A percentile compares a stretch with the other conserved stretches of the same genome.
These are phyloP conservation scores for Aschersonia sp. DNA, from an alignment of 2,329 filamentous ascomycete species.

Conservation along the genomic window DNA sequence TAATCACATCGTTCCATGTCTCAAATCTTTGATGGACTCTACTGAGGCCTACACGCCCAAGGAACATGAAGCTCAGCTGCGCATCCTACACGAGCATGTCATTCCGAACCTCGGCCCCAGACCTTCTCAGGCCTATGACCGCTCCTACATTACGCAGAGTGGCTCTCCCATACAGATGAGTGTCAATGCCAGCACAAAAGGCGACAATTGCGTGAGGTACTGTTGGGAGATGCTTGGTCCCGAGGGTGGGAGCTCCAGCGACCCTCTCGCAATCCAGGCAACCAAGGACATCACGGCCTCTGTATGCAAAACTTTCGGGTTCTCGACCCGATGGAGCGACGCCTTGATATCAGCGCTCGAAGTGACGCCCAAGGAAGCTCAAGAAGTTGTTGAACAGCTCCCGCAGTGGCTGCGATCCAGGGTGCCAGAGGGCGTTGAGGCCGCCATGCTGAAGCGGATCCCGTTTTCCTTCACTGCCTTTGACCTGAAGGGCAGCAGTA, in stretches of 20 bases:
- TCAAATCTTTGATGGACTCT: constrained; percentile 4
- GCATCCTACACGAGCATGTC: constrained; percentile 1
- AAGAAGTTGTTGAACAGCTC: not conserved
- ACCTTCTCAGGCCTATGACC: constrained; percentile 2
- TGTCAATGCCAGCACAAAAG: constrained; percentile 3
- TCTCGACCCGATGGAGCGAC: constrained; percentile 4
- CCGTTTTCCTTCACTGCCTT: constrained; percentile 5
- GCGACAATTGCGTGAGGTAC: constrained; percentile 3
- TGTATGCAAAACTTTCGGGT: constrained; percentile 1
- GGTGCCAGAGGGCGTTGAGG: not conserved
- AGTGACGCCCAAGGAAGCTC: not conserved
- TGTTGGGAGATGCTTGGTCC: constrained; percentile 6
- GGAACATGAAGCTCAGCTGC: constrained; percentile 4
- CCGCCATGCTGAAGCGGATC: constrained; percentile 1
- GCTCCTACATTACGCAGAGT: constrained; percentile 3
- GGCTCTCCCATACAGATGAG: constrained; percentile 4
- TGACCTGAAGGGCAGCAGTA: constrained; percentile 4
- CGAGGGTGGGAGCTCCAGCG: constrained; percentile 1
- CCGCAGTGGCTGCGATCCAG: constrained; percentile 3
- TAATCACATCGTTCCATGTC: not conserved
- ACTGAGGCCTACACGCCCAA: constrained; percentile 2
- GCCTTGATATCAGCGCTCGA: constrained; percentile 1
- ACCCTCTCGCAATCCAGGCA: constrained; percentile 4
- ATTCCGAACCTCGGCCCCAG: constrained; percentile 6
- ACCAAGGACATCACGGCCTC: constrained; percentile 1